Base-by-base conservation (phyloP, 768 basidiomycete species). In the Pleurotus eryngii region DNA sequence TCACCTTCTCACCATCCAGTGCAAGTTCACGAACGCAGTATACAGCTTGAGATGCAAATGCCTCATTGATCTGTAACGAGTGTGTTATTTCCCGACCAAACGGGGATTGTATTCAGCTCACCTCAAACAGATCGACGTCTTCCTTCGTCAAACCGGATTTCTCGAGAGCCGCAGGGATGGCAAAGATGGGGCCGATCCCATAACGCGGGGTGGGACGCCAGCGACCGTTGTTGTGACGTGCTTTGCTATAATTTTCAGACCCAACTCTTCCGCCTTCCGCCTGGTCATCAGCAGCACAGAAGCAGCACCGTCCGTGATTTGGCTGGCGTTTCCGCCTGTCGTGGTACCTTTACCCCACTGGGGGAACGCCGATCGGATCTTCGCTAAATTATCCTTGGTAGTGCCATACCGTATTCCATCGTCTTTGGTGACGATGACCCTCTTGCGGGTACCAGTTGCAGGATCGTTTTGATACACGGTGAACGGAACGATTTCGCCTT, bases 281-380 rank as follows among this genome's bases (percentile, higher is more conserved):
- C 93, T 75, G 2, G 81, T 86, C 93, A 95, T 95, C 60, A 95
- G 66, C 53, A 95, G 63, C 1, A 91, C 82, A 3, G 90, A 86
- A 1, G 93, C 92, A 15, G 87, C 89, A 17, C 91, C 91, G 63
- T 94, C 91, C 5, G 90, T 90, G 43, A 92, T 79, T 67, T 93
- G 92, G 63, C 87, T 88, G 9, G 92, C 91, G 66, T 94, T 94
- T 5, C 92, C 90, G 17, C 90, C 91, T 2, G 92, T 93, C 35
- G 90, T 91, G 14, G 81, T 80, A 0, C 76, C 71, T 2, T 81
- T 82, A 1, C 84, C 86, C 89, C 90, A 93, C 61, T 93, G 88
- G 46, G 89, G 90, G 69, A 94, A 94, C 1, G 92, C 91, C 4
- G 87, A 60, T 43, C 81, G 79, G 60, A 92, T 83, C 70, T 85